A percentile compares a stretch with the other conserved stretches of the same genome.
Conservation (phyloP, 305 asterid genomes). For the Fraxinus velutina region DNA sequence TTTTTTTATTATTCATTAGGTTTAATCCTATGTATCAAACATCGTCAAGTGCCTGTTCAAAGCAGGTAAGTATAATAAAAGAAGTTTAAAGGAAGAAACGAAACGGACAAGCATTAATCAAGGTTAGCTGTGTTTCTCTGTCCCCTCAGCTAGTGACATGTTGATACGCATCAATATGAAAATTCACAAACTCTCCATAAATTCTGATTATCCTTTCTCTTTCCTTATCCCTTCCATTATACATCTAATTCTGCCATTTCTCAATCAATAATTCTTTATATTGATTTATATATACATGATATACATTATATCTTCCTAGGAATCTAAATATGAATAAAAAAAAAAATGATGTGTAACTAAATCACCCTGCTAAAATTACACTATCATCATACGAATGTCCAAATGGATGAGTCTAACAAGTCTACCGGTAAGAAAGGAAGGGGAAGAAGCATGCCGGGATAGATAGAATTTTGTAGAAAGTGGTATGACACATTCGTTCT, state of each 20-base stretch:
- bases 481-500: neutral
- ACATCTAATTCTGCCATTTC: neutral
- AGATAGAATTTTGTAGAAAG: neutral
- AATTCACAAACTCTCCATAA: constrained; percentile 10
- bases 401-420: neutral
- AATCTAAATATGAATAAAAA: neutral
- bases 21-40: no score
- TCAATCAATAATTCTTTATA: neutral
- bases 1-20: no score
- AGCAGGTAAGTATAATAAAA: neutral
- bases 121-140: constrained; percentile 21
- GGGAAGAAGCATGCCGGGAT: neutral
- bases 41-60: no score
- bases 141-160: constrained; percentile 23
- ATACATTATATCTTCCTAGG: neutral
- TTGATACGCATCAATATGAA: constrained; percentile 10
- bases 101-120: constrained; percentile 10
- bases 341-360: neutral
- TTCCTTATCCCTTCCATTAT: neutral
- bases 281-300: neutral
- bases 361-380: neutral
- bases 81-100: neutral
- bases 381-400: neutral
- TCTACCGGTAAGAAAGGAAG: neutral
- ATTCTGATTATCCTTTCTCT: neutral